Evolutionary conservation across 148 eudicot species (phyloP), one percentile per base, ranked within the genome.

Genomic region (Hydrangea macrophylla): DNA sequence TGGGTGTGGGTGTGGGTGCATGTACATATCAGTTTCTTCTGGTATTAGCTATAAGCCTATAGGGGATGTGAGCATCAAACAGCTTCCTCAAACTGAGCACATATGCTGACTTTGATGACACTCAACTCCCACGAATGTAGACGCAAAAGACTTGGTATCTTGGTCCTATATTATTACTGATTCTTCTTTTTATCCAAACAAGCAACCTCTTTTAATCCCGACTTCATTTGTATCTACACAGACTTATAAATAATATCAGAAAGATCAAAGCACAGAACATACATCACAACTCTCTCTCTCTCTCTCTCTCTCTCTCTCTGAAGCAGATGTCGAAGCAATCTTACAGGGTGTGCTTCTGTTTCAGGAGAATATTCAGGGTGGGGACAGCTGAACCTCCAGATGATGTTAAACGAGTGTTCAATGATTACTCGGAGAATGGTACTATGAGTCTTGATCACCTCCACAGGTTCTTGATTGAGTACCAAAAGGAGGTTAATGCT

Each of bases 301-400:
- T 45, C 27, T 27, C 22, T 13, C 22, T 0, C 30, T 42, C n/a
- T 15, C 2, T 28, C 48, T 37, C 20, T 39, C 25, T 27, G 39
- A 64, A 54, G 10, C 15, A 11, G 37, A 64, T 55, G 68, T 36
- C 78, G 22, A 69, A 58, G 71, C 88, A 84, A 32, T 66, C 65
- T 26, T 87, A 70, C 73, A 72, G 27, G 23, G 70, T 72, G 22
- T 87, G 84, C 53, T 84, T 76, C 73, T 87, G 78, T 65, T 84
- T 73, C 75, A 44, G 64, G 66, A 70, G 85, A 7, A 78, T 69
- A 64, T 87, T 87, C 80, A 80, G 63, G 71, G 67, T 76, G 48
- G 75, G 42, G 51, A 31, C 64, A 32, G 77, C 75, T 20, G 86
- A 80, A 22, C 75, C 83, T 6, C 86, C 86, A 15, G 70, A 72